These are phyloP conservation scores for Suillus cothurnatus DNA, from an alignment of 768 basidiomycete genomes.

Conservation along the genomic window DNA sequence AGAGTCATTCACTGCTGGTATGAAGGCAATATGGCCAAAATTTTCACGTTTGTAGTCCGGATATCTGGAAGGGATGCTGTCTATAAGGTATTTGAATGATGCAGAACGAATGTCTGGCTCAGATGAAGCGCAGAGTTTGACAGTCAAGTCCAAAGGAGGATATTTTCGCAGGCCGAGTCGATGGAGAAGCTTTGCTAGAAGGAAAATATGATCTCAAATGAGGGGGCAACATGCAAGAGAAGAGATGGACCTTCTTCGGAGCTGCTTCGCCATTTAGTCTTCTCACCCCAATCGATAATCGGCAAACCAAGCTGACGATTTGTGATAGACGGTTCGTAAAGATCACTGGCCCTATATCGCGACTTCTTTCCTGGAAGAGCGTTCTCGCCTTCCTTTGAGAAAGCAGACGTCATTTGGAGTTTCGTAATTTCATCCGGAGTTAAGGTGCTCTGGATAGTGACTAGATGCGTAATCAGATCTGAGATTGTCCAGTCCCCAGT, in stretches of 20 bases:
- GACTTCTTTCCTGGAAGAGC: conserved; percentile 29
- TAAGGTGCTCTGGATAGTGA: conserved; percentile 72
- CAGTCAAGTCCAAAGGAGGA: conserved; percentile 66
- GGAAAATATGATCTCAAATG: not conserved
- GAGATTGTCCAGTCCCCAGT: conserved; percentile 88
- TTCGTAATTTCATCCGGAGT: conserved; percentile 56
- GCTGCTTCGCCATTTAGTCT: conserved; percentile 74
- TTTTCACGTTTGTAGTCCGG: conserved; percentile 54
- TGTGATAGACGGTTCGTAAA: conserved; percentile 83
- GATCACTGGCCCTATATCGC: conserved; percentile 65
- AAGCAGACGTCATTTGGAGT: conserved; percentile 69
- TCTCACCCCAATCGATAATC: conserved; percentile 83
- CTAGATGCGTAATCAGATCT: conserved; percentile 86
- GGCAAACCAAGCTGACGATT: conserved; percentile 78
- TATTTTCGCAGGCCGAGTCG: conserved; percentile 66
- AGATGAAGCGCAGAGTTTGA: conserved; percentile 66
- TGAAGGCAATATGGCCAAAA: conserved; percentile 66
- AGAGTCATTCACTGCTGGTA: conserved; percentile 67
- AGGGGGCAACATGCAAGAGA: not conserved
- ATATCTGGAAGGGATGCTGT: conserved; percentile 68
- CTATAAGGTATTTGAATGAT: conserved; percentile 83
- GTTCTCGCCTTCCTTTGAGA: conserved; percentile 56
- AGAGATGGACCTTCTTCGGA: conserved; percentile 79
- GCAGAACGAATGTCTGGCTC: conserved; percentile 51
- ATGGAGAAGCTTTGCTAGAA: conserved; percentile 77